A percentile compares a stretch with the other conserved stretches of the same genome.
Conservation (phyloP, 129 eudicot genomes). For the Logfia minima region DNA sequence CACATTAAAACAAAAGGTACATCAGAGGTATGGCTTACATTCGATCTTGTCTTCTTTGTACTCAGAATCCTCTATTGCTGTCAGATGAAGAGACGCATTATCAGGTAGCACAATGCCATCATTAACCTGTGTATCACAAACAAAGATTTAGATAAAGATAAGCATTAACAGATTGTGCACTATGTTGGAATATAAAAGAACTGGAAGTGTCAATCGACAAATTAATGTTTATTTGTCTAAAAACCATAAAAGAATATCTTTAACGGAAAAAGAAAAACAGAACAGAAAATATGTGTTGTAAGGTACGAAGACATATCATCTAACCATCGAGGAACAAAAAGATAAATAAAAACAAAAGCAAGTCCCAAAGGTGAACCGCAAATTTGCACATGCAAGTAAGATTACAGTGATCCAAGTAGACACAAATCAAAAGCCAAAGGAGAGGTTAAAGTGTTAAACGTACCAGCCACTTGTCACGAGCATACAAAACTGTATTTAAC, state of each 20-base stretch:
- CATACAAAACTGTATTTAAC: conserved; percentile 89
- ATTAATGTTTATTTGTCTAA: neutral
- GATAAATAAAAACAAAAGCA: neutral
- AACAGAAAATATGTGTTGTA: too few relatives aligned
- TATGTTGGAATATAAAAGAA: neutral
- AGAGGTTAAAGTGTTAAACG: conserved; percentile 31
- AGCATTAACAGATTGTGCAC: neutral
- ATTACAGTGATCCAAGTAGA: neutral
- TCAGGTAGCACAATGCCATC: conserved; percentile 88
- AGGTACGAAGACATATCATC: neutral
- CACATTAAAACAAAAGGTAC: neutral
- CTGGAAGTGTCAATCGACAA: neutral
- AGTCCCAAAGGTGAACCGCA: too few relatives aligned
- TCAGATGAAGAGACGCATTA: conserved; percentile 78
- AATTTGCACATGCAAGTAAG: conserved; percentile 6
- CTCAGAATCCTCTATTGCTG: conserved; percentile 98
- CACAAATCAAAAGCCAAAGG: neutral
- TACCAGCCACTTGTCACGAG: conserved; percentile 99
- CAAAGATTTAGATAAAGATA: neutral
- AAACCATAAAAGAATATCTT: neutral
- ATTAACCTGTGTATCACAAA: conserved; percentile 47
- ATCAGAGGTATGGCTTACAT: neutral
- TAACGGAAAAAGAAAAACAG: too few relatives aligned
- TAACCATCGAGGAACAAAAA: neutral
- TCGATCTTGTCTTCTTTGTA: conserved; percentile 66